Evolutionary conservation across 257 asterid genomes (phyloP).

Genomic region (Nicotiana obtusifolia): DNA sequence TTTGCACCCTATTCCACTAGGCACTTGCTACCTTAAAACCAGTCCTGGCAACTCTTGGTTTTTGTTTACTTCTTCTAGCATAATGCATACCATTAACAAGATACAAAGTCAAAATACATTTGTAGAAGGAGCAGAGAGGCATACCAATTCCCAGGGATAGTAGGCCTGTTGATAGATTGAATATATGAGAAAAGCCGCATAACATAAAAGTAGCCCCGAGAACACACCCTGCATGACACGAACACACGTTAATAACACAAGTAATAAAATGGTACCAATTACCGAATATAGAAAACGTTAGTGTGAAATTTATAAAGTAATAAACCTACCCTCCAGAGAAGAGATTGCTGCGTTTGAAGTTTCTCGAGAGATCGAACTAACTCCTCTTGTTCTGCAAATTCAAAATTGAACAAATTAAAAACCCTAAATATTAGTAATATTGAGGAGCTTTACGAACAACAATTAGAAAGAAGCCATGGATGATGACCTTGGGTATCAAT

Average conservation of each 20-base stretch:
- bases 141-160: slow-evolving; percentile 91
- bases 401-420: slow-evolving; percentile 12
- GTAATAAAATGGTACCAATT: neutral
- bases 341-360: slow-evolving; percentile 62
- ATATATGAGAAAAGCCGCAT: slow-evolving; percentile 54
- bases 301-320: neutral
- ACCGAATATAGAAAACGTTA: neutral
- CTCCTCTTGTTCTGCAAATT: slow-evolving; percentile 76
- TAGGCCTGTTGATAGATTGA: slow-evolving; percentile 71
- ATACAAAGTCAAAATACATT: neutral
- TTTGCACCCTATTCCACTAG: neutral
- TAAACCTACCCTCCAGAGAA: slow-evolving; percentile 63
- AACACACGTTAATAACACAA: neutral
- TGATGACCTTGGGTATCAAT: slow-evolving; percentile 59
- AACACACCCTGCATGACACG: slow-evolving; percentile 34
- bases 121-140: slow-evolving; percentile 5
- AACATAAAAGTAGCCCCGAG: slow-evolving; percentile 55
- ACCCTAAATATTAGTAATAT: neutral
- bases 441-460: neutral
- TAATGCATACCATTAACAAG: neutral
- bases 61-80: neutral
- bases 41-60: neutral
- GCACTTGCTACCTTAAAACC: neutral
- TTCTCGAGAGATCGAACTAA: slow-evolving; percentile 73
- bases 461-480: neutral